phyloP scores from a whole-genome alignment of 148 eudicot genomes.

The Salicornia ramosissima region DNA sequence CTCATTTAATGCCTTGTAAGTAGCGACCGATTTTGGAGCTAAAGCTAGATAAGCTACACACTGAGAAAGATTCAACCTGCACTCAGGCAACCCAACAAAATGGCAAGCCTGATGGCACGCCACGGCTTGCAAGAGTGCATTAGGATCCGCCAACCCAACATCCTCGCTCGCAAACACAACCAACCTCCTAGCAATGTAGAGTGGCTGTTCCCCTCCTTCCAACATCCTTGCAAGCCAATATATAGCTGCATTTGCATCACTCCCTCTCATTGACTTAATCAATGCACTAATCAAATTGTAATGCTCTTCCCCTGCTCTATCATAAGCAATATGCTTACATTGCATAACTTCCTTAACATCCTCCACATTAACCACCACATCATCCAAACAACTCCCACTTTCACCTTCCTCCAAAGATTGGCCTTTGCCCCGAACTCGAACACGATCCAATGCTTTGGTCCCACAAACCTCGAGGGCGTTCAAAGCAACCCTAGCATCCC shows the following conservation, averaged over 20 bases:
- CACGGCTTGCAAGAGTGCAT: slow-evolving; percentile 67
- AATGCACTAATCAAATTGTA: slow-evolving; percentile 78
- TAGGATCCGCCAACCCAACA: slow-evolving; percentile 75
- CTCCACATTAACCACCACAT: slow-evolving; percentile 32
- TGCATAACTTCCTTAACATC: slow-evolving; percentile 75
- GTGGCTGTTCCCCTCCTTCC: slow-evolving; percentile 86
- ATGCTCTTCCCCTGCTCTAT: slow-evolving; percentile 81
- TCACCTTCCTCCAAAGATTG: neutral
- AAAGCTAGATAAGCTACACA: slow-evolving; percentile 77
- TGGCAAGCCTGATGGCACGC: slow-evolving; percentile 85
- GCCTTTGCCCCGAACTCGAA: slow-evolving; percentile 16
- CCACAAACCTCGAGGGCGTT: slow-evolving; percentile 68
- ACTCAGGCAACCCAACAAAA: slow-evolving; percentile 87
- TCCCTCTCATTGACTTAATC: slow-evolving; percentile 89
- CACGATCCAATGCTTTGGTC: slow-evolving; percentile 43
- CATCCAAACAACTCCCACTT: neutral
- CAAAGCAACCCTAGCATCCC: slow-evolving; percentile 82
- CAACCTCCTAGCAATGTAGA: slow-evolving; percentile 72
- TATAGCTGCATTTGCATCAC: slow-evolving; percentile 69
- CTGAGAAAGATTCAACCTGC: slow-evolving; percentile 63
- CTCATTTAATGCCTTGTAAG: slow-evolving; percentile 49
- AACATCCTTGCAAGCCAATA: slow-evolving; percentile 94
- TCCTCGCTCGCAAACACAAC: slow-evolving; percentile 83
- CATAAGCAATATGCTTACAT: slow-evolving; percentile 79
- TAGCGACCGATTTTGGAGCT: slow-evolving; percentile 73